Conservation (phyloP, 345 rosid genomes). For the Orychophragmus violaceus region DNA sequence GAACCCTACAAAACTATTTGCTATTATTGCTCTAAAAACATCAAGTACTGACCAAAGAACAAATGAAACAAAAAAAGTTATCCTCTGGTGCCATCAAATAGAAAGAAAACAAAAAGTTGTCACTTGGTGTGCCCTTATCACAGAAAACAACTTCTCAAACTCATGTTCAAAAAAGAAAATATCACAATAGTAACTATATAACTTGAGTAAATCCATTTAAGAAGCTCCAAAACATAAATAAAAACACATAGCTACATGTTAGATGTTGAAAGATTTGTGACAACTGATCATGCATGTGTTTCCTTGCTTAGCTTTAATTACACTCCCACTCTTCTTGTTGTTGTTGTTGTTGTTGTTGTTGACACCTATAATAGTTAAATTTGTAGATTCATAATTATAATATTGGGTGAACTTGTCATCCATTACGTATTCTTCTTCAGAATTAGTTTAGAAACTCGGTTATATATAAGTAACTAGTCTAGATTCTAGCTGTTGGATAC, state of each 20-base stretch:
- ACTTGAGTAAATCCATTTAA: conserved; percentile 15
- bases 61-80: no score
- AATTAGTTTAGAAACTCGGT: not conserved
- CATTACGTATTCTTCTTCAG: not conserved
- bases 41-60: no score
- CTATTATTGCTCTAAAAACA: no score
- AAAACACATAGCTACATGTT: not conserved
- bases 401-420: not conserved
- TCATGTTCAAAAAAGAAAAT: not conserved
- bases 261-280: conserved; percentile 2
- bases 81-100: not conserved
- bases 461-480: no score
- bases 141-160: not conserved
- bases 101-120: no score
- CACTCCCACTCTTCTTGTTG: no score
- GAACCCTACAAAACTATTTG: no score
- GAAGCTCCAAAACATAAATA: not conserved
- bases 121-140: not conserved
- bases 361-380: no score
- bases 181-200: no score
- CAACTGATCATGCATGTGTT: not conserved
- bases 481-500: no score
- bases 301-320: not conserved
- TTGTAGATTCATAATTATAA: not conserved
- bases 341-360: no score